phyloP scores from a whole-genome alignment of 805 yeast species.

The Ogataea glucozyma region DNA sequence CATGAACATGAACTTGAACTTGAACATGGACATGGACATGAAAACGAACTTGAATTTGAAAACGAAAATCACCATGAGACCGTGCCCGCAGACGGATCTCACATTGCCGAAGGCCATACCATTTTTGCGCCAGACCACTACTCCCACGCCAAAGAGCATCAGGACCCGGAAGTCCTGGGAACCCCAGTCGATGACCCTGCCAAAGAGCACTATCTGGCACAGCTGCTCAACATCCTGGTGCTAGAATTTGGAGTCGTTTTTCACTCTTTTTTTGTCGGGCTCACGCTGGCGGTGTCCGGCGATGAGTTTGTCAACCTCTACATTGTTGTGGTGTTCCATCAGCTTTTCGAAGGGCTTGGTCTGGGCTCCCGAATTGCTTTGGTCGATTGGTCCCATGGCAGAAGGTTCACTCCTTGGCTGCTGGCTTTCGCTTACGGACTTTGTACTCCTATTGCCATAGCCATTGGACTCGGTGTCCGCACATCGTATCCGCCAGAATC shows the following conservation, averaged over 20 bases:
- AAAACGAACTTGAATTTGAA: too few relatives aligned
- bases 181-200: slow-evolving; percentile 36
- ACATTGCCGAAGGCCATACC: too few relatives aligned
- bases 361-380: slow-evolving; percentile 75
- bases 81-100: not conserved
- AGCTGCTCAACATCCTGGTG: slow-evolving; percentile 55
- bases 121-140: slow-evolving; percentile 34
- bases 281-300: slow-evolving; percentile 76
- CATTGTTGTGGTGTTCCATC: slow-evolving; percentile 72
- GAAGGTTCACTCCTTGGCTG: slow-evolving; percentile 57
- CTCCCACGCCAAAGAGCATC: slow-evolving; percentile 41
- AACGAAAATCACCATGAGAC: slow-evolving; percentile 1
- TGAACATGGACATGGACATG: too few relatives aligned
- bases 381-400: slow-evolving; percentile 45
- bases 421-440: slow-evolving; percentile 51
- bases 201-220: slow-evolving; percentile 47
- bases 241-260: slow-evolving; percentile 79
- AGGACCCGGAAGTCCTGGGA: slow-evolving; percentile 46
- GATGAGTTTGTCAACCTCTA: slow-evolving; percentile 71
- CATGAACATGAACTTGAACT: not conserved
- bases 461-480: slow-evolving; percentile 77
- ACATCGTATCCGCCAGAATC: slow-evolving; percentile 59
- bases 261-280: slow-evolving; percentile 82
- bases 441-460: slow-evolving; percentile 74
- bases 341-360: slow-evolving; percentile 84